Percentiles rank a stretch among this genome's conserved stretches.
These are phyloP conservation scores for Nakazawaea siamensis DNA, from an alignment of 805 yeast genomes.

Conservation along the genomic window DNA sequence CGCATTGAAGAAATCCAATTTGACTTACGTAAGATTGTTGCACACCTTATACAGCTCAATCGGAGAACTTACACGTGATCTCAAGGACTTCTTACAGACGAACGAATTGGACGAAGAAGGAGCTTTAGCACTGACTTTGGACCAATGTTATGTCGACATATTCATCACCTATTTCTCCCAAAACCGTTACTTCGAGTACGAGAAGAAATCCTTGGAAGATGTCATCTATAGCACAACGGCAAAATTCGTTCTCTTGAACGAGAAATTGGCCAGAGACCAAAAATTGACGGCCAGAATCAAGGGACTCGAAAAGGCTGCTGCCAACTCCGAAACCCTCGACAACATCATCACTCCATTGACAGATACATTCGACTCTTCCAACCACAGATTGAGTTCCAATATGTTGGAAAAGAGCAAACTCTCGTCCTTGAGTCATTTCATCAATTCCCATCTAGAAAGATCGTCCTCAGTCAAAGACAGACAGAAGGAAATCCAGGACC, in stretches of 20 bases:
- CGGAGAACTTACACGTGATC: constrained; percentile 51
- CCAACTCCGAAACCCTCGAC: constrained; percentile 4
- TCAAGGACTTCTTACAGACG: constrained; percentile 49
- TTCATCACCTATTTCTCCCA: constrained; percentile 65
- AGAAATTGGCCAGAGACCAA: constrained; percentile 27
- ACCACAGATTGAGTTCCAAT: constrained; percentile 15
- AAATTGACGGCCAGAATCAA: constrained; percentile 21
- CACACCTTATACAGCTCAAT: constrained; percentile 57
- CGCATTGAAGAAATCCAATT: constrained; percentile 52
- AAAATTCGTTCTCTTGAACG: constrained; percentile 32
- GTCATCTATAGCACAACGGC: constrained; percentile 36
- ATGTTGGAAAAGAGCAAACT: constrained; percentile 33
- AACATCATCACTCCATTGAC: constrained; percentile 7
- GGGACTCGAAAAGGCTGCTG: constrained; percentile 14
- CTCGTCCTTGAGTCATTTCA: constrained; percentile 46
- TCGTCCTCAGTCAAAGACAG: constrained; percentile 26
- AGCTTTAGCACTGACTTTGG: constrained; percentile 40
- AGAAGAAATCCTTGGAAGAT: constrained; percentile 59
- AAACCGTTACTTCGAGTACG: constrained; percentile 60
- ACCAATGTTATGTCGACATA: constrained; percentile 64
- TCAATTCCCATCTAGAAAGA: constrained; percentile 43
- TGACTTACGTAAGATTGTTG: constrained; percentile 71
- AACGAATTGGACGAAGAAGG: constrained; percentile 39
- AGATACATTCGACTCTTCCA: constrained; percentile 12
- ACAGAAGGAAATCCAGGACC: constrained; percentile 13